Base-by-base conservation (phyloP, 805 yeast species). In the Saturnispora silvae region DNA sequence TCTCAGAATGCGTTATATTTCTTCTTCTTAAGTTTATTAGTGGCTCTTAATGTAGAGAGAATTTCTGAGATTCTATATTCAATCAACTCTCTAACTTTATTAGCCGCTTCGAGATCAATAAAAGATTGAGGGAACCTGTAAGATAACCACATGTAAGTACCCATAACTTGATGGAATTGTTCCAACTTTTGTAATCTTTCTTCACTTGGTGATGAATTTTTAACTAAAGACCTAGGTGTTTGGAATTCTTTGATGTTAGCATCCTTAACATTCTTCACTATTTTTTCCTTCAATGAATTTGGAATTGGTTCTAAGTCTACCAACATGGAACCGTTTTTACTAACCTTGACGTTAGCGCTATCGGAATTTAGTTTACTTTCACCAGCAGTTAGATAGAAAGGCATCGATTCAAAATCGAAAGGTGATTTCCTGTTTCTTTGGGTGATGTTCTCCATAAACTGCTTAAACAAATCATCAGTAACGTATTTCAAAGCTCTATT, bases 101-200 rank as follows among this genome's bases (percentile, higher is more conserved):
- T 54, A 0, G 95, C 95, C 33, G 84, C 70, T 41, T 77, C 82
- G 13, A 75, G 64, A 54, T 85, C 95, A 14, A 81, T 71, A 48
- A 86, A 83, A 35, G 75, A 67, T 22, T 79, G 75, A 1, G 96
- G 95, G 64, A 80, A 89, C 50, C 96, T 64, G 54, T 83, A 87
- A 38, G 82, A 69, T 43, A 89, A 64, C 98, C 98, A 89, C 52
- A 84, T 62, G 51, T 74, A 89, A 5, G 82, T 59, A 46, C 77
- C 68, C 14, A 83, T 66, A 31, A 72, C 60, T 45, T 75, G 74
- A 59, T 86, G 94, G 41, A 80, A 60, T 4, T 68, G 67, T 52
- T 86, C 96, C 16, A 77, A 58, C 23, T 53, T 52, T 44, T 47
- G 50, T 29, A 60, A 45, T 28, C 59, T 43, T 26, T 52, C 57